Percentiles rank a stretch among this genome's conserved stretches.
These are phyloP conservation scores for Blastomyces parvus DNA, from an alignment of 2,329 filamentous ascomycete genomes.

Conservation along the genomic window DNA sequence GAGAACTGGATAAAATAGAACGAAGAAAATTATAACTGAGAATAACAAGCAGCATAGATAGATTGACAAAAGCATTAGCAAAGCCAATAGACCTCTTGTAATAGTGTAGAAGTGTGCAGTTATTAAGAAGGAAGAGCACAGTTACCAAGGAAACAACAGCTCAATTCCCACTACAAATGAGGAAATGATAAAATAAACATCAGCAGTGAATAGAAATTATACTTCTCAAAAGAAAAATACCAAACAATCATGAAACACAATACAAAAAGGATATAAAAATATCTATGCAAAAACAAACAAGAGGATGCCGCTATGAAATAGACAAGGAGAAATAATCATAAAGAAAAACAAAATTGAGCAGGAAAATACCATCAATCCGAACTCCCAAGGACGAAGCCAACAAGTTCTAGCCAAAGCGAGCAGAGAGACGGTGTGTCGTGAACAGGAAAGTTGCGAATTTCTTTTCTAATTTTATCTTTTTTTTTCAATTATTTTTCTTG, in stretches of 20 bases:
- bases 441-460: neutral
- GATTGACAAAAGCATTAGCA: neutral
- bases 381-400: neutral
- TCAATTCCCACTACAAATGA: neutral
- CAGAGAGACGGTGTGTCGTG: neutral
- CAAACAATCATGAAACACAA: neutral
- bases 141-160: neutral
- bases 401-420: neutral
- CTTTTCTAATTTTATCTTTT: neutral
- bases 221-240: neutral
- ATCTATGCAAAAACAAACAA: neutral
- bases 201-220: no score
- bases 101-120: neutral
- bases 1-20: neutral
- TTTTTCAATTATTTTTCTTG: neutral
- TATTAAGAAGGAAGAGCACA: neutral
- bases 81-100: neutral
- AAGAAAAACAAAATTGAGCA: neutral
- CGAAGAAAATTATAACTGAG: neutral
- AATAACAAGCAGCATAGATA: neutral
- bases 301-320: slow-evolving; percentile 1
- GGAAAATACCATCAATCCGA: neutral
- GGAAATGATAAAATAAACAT: neutral
- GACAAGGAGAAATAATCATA: neutral
- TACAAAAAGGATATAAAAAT: neutral